These are phyloP conservation scores for Lecanicillium sp. DNA, from an alignment of 2,329 filamentous ascomycete genomes.

Conservation along the genomic window DNA sequence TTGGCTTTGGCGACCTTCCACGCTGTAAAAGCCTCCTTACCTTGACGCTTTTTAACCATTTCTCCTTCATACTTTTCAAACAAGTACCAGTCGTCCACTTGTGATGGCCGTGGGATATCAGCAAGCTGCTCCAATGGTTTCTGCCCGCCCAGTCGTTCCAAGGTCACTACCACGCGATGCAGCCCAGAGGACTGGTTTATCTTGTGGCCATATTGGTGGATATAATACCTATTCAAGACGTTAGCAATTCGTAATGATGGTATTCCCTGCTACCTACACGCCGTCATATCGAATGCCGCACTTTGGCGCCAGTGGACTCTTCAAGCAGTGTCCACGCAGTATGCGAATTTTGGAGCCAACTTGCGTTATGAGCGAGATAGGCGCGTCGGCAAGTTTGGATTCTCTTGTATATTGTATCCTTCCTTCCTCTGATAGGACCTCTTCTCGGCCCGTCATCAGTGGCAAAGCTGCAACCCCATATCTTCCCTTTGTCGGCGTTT, in stretches of 20 bases:
- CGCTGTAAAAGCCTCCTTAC: slow-evolving; percentile 30
- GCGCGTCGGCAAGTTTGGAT: slow-evolving; percentile 36
- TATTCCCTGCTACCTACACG: slow-evolving; percentile 32
- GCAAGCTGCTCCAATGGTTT: slow-evolving; percentile 31
- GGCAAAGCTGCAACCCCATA: slow-evolving; percentile 42
- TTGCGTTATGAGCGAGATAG: slow-evolving; percentile 38
- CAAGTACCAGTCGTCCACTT: slow-evolving; percentile 48
- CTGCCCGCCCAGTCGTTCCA: slow-evolving; percentile 38
- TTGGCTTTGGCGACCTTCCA: slow-evolving; percentile 30
- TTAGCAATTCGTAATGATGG: not conserved
- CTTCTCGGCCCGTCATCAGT: slow-evolving; percentile 43
- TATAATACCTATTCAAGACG: slow-evolving; percentile 32
- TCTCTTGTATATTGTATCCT: slow-evolving; percentile 37
- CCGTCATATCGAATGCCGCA: slow-evolving; percentile 52
- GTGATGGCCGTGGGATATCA: slow-evolving; percentile 43
- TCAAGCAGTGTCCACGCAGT: slow-evolving; percentile 42
- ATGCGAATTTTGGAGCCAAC: slow-evolving; percentile 43
- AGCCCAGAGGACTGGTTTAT: slow-evolving; percentile 29
- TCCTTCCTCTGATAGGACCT: slow-evolving; percentile 21
- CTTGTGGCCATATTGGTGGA: slow-evolving; percentile 39
- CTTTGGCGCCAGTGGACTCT: slow-evolving; percentile 42
- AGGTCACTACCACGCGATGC: slow-evolving; percentile 35
- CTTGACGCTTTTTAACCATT: slow-evolving; percentile 29
- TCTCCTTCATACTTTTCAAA: slow-evolving; percentile 40
- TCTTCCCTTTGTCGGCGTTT: slow-evolving; percentile 36